Conservation (phyloP, 2,329 filamentous ascomycete species). For the Metarhizium anisopliae region DNA sequence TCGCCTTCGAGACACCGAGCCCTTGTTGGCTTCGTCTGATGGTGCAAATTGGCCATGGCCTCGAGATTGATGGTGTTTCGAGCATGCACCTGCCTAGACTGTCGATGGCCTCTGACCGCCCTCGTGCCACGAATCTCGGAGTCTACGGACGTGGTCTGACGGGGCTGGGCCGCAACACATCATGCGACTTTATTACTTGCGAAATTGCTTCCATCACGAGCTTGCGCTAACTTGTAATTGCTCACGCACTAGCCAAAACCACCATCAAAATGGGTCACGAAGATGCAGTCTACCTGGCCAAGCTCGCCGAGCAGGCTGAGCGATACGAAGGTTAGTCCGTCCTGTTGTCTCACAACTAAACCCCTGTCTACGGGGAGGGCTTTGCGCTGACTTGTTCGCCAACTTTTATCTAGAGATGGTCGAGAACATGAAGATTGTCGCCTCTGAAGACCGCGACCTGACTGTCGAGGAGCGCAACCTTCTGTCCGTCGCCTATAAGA, state of each 20-base stretch:
- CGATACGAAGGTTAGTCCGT: slow-evolving; percentile 90
- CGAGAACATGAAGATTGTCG: slow-evolving; percentile 99
- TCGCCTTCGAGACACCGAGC: background rate
- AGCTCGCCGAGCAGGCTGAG: slow-evolving; percentile 99
- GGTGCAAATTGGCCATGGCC: background rate
- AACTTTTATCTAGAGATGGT: slow-evolving; percentile 71
- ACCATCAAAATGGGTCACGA: slow-evolving; percentile 85
- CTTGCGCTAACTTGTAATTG: slow-evolving; percentile 1
- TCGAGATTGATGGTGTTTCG: background rate
- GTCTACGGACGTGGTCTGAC: background rate
- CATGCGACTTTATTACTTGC: background rate
- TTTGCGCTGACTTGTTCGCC: slow-evolving; percentile 15
- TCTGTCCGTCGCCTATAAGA: slow-evolving; percentile 97
- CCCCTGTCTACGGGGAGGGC: background rate
- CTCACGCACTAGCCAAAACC: background rate
- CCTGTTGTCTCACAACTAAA: background rate
- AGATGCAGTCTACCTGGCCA: slow-evolving; percentile 98
- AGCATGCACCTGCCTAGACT: background rate
- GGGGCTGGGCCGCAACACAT: background rate
- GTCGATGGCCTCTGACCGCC: background rate
- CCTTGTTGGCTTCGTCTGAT: background rate
- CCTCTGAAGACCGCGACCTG: slow-evolving; percentile 74
- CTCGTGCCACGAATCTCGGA: background rate
- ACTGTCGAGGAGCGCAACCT: slow-evolving; percentile 96
- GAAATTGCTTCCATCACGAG: background rate